Evolutionary conservation across 2,329 filamentous ascomycete species (phyloP).

Genomic region (Calonectria pseudoreteaudii): DNA sequence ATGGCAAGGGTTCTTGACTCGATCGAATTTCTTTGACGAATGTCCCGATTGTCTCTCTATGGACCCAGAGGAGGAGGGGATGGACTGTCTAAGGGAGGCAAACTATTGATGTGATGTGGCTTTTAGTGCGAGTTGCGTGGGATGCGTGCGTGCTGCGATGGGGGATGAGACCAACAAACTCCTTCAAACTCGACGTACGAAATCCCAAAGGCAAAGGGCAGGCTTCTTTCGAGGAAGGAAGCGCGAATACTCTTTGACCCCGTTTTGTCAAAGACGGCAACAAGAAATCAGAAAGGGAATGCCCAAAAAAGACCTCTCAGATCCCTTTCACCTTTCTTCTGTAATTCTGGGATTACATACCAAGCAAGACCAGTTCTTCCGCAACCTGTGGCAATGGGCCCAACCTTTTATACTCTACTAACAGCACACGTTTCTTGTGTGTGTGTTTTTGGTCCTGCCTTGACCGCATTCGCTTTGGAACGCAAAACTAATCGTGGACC

Average conservation of each 20-base stretch:
- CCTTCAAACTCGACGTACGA: background rate
- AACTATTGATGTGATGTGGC: conserved; percentile 11
- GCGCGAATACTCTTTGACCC: background rate
- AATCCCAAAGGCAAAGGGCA: background rate
- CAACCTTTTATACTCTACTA: conserved; percentile 19
- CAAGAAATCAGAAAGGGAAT: background rate
- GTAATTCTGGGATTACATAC: background rate
- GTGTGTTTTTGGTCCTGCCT: background rate
- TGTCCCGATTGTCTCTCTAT: conserved; percentile 9
- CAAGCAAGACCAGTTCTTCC: background rate
- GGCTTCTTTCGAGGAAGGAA: background rate
- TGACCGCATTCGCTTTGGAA: conserved; percentile 16
- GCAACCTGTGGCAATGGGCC: conserved; percentile 10
- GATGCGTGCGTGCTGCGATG: conserved; percentile 11
- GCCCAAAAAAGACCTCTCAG: background rate
- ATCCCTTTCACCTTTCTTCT: background rate
- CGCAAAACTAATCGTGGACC: conserved; percentile 19
- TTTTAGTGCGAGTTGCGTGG: conserved; percentile 10
- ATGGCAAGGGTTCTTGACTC: background rate
- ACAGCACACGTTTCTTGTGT: background rate
- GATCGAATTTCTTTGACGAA: background rate
- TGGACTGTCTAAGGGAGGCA: conserved; percentile 9
- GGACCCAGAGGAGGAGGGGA: conserved; percentile 6
- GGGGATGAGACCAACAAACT: conserved; percentile 1
- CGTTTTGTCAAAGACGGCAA: background rate